Evolutionary conservation across 2,329 filamentous ascomycete genomes (phyloP).

Genomic region (Talaromyces sp.): DNA sequence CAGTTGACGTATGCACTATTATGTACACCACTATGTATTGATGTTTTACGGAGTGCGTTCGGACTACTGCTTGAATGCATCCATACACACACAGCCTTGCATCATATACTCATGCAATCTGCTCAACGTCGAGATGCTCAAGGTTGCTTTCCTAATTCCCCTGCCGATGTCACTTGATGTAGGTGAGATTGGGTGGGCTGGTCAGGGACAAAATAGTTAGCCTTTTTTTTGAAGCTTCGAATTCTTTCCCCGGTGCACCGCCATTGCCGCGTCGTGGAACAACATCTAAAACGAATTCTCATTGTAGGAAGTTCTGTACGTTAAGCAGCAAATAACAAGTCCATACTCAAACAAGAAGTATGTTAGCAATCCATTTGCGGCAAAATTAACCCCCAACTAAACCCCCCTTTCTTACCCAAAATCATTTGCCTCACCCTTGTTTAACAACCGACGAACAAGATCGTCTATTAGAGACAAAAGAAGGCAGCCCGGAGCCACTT

Average conservation of each 20-base stretch:
- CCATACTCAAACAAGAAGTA: background rate
- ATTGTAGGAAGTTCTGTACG: too few species aligned
- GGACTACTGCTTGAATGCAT: slow-evolving; percentile 7
- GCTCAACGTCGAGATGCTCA: background rate
- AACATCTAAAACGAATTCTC: background rate
- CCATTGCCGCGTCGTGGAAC: slow-evolving; percentile 7
- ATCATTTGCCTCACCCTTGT: background rate
- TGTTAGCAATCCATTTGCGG: background rate
- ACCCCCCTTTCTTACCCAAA: background rate
- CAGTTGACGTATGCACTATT: background rate
- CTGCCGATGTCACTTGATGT: background rate
- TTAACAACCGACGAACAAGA: background rate
- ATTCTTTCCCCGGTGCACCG: background rate
- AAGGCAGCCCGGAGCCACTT: slow-evolving; percentile 1
- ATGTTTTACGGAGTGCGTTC: background rate
- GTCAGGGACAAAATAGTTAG: background rate
- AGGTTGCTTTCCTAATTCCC: slow-evolving; percentile 3
- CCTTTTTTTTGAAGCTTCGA: background rate
- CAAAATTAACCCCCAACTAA: background rate
- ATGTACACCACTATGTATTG: background rate
- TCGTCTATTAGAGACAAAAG: background rate
- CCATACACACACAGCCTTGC: background rate
- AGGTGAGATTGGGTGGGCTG: background rate
- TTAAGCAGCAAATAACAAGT: background rate
- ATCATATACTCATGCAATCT: background rate